Base-by-base conservation (phyloP, 345 rosid species). In the Bruguiera sexangula region DNA sequence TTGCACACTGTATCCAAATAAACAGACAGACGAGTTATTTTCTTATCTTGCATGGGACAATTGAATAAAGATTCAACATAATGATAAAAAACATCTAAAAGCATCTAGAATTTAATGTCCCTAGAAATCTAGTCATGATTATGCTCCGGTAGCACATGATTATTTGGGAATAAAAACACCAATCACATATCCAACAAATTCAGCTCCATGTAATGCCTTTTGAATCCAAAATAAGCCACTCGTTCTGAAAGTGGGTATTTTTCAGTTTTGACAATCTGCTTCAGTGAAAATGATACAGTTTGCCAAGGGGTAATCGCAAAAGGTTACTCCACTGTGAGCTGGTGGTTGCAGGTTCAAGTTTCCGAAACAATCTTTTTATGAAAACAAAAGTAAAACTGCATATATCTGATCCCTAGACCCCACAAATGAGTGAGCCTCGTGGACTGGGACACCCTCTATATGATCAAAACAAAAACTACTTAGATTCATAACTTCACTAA, bases 1-100 rank as follows among this genome's bases (percentile, higher is more conserved):
- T 72, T 96, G 93, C 48, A 86, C 60, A 78, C 99, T 96, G 88
- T 55, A 78, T 5, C 53, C 56, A 31, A 24, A 63, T 57, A 27
- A 37, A 69, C 20, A 54, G 36, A 9, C 15, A 11, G 18, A n/a
- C 46, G 36, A 8, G 22, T 29, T 15, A 43, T 43, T 43, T 43
- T 43, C 5, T 18, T 43, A 43, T 43, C 50, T 43, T 13, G 50
- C 4, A 43, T 13, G 50, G 50, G 50, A 66, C 59, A 55, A 31
- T 21, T 16, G 8, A 65, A 15, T 34, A 54, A 7, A 6, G 5
- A 26, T 11, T 26, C 5, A 36, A 6, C 36, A 34, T 22, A 51
- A 59, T 13, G 10, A 56, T 2, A 11, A 4, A 27, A 55, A n/a
- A 56, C 29, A 19, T 8, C 10, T 8, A 24, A 10, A 27, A 53